phyloP scores from a whole-genome alignment of 2,329 filamentous ascomycete genomes.

The Fusarium decemcellulare region DNA sequence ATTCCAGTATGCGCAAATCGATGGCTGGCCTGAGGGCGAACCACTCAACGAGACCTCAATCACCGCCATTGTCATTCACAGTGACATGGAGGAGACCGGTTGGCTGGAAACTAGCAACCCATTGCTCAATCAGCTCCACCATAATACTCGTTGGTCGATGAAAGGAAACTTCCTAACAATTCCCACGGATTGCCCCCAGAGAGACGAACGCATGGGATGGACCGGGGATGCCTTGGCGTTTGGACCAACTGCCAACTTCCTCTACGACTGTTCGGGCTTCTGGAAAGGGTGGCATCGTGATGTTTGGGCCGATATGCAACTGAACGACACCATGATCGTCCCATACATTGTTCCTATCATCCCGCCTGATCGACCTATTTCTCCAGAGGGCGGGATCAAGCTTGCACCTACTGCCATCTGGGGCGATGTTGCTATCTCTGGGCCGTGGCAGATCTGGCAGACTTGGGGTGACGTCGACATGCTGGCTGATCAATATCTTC shows the following conservation, averaged over 20 bases:
- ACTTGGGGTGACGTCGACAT: slow-evolving; percentile 15
- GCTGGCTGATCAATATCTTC: slow-evolving; percentile 3
- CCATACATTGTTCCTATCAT: slow-evolving; percentile 15
- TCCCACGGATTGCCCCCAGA: slow-evolving; percentile 70
- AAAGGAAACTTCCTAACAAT: slow-evolving; percentile 70
- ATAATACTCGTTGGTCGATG: slow-evolving; percentile 70
- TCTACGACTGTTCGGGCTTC: slow-evolving; percentile 67
- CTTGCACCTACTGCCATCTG: slow-evolving; percentile 18
- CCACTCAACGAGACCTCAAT: slow-evolving; percentile 35
- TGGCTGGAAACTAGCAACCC: slow-evolving; percentile 66
- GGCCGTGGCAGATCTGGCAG: slow-evolving; percentile 30
- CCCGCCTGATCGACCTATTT: not conserved
- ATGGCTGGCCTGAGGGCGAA: slow-evolving; percentile 54
- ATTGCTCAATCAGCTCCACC: slow-evolving; percentile 67
- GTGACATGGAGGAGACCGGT: slow-evolving; percentile 65
- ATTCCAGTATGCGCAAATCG: slow-evolving; percentile 65
- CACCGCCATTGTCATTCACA: slow-evolving; percentile 59
- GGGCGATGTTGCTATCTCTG: slow-evolving; percentile 29
- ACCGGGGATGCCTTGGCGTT: slow-evolving; percentile 66
- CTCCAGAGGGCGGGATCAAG: not conserved
- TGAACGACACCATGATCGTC: slow-evolving; percentile 14
- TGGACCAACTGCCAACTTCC: slow-evolving; percentile 63
- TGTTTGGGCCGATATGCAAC: slow-evolving; percentile 34
- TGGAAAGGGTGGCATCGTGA: slow-evolving; percentile 44
- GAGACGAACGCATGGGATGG: slow-evolving; percentile 68